Base-by-base conservation (phyloP, 140 eudicot genomes). In the Flaveria floridana region DNA sequence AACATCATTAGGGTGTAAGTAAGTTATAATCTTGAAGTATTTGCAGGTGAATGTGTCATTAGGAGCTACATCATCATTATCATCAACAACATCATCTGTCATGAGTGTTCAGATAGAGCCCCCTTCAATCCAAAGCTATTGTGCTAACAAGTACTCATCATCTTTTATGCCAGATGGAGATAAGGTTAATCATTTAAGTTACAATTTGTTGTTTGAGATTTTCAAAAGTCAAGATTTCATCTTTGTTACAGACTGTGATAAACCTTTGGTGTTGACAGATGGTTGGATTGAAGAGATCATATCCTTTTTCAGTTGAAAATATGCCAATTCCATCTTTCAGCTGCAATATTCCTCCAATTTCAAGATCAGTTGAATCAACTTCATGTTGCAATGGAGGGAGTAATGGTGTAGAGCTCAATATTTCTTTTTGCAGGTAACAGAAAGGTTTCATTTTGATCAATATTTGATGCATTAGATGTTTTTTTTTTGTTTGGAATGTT, bases 41-140 rank as follows among this genome's bases (percentile, higher is more conserved):
- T 48, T 82, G 80, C 75, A 87, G 96, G 81, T 78, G 88, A 90
- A 81, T 79, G 71, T 73, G 39, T 71, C 87, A 76, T 51, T 78
- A 48, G 84, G 75, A 59, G 41, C 41, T 34, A 79, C 74, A 63
- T 66, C 88, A 50, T 69, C 82, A 26, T 75, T 82, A 30, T 30
- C 82, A 28, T 12, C 83, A 47, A 6, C 83, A 28, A 6, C 82
- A 46, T 12, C 83, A 71, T 72, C 84, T 20, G 66, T 73, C 18
- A 21, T 72, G 80, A 76, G 57, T 75, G 76, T 62, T 47, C 84
- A 84, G 83, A 85, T 83, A 81, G 97, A 88, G 93, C 93, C 89
- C 93, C 97, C 96, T 91, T 91, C 91, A 83, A 91, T 75, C 93
- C 93, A 91, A 91, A 91, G 78, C 68, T 75, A 71, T 67, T 56